phyloP scores from a whole-genome alignment of 805 yeast genomes.

The Kluyveromyces nonfermentans region DNA sequence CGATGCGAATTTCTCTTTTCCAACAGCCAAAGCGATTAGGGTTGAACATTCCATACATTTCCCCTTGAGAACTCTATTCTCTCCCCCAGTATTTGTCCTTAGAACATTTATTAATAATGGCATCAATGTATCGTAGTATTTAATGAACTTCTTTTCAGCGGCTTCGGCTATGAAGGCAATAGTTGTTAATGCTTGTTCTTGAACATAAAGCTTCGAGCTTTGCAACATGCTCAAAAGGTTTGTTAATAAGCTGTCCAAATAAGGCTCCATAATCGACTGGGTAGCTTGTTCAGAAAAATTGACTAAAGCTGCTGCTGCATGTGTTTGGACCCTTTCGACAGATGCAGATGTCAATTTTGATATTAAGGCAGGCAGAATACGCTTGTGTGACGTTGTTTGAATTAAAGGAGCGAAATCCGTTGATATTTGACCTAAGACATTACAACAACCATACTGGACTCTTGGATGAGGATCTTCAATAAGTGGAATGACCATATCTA shows the following conservation, averaged over 20 bases:
- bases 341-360: slow-evolving; percentile 64
- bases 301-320: slow-evolving; percentile 97
- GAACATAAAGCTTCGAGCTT: slow-evolving; percentile 85
- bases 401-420: slow-evolving; percentile 90
- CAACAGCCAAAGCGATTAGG: slow-evolving; percentile 89
- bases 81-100: slow-evolving; percentile 67
- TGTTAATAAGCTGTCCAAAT: slow-evolving; percentile 68
- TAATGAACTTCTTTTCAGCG: slow-evolving; percentile 77
- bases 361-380: slow-evolving; percentile 80
- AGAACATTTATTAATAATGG: slow-evolving; percentile 75
- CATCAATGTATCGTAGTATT: slow-evolving; percentile 92
- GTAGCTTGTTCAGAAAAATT: slow-evolving; percentile 90
- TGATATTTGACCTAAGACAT: slow-evolving; percentile 92
- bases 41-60: slow-evolving; percentile 95
- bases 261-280: slow-evolving; percentile 85
- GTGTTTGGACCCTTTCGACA: slow-evolving; percentile 91
- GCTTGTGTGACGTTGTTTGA: slow-evolving; percentile 69
- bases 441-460: slow-evolving; percentile 95
- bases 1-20: slow-evolving; percentile 75
- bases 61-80: slow-evolving; percentile 72
- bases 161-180: slow-evolving; percentile 97
- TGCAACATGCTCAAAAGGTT: slow-evolving; percentile 69
- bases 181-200: slow-evolving; percentile 94
- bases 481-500: slow-evolving; percentile 81
- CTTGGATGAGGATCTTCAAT: slow-evolving; percentile 81